Evolutionary conservation across 1,284 basidiomycete species (phyloP).

Genomic region (Cutaneotrichosporon mucoides): DNA sequence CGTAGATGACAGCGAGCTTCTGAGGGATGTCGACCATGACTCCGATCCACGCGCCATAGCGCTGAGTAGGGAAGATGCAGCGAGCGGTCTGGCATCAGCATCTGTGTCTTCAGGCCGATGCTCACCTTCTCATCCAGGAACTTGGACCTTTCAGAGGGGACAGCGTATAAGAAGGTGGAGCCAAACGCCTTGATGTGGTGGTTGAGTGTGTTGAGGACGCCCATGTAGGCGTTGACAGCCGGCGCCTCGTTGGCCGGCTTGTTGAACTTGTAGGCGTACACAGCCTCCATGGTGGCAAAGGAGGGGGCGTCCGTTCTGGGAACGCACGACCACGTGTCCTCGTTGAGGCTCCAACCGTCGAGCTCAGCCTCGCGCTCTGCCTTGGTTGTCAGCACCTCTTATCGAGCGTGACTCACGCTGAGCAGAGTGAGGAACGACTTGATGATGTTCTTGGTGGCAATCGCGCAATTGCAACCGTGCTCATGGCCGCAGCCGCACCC

Average conservation of each 20-base stretch:
- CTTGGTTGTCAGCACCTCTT: neutral
- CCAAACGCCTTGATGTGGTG: neutral
- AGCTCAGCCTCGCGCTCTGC: neutral
- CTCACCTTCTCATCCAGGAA: neutral
- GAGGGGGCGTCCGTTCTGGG: neutral
- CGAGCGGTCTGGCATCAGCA: neutral
- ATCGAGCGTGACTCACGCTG: neutral
- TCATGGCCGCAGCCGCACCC: neutral
- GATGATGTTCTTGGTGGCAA: neutral
- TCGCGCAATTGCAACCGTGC: neutral
- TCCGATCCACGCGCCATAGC: neutral
- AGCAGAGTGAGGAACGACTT: neutral
- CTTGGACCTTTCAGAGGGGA: neutral
- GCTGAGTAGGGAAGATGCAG: neutral
- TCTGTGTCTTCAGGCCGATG: neutral
- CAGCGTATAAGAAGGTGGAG: neutral
- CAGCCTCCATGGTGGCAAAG: neutral
- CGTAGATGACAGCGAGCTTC: neutral
- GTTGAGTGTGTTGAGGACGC: neutral
- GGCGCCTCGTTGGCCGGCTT: neutral
- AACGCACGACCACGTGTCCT: neutral
- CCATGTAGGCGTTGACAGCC: neutral
- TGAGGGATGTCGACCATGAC: neutral
- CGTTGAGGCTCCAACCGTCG: neutral
- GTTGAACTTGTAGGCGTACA: neutral